Conservation (phyloP, 768 basidiomycete species). For the Chiua virens region DNA sequence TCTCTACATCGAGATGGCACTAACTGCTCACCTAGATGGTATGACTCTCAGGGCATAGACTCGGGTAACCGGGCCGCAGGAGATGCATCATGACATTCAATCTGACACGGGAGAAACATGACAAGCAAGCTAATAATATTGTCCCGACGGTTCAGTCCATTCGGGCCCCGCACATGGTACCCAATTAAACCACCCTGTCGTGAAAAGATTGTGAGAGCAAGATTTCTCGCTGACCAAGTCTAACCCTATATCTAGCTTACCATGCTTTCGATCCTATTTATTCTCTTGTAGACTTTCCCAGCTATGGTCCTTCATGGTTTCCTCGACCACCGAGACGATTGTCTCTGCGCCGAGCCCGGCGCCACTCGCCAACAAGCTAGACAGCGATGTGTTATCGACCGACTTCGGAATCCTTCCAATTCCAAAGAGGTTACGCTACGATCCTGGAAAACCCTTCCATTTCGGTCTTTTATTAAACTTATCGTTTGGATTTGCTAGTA, state of each 20-base stretch:
- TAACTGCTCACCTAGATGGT: no score
- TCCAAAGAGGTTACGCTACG: conserved; percentile 52
- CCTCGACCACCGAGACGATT: conserved; percentile 6
- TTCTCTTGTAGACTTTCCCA: neutral
- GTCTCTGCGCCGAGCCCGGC: neutral
- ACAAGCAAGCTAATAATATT: no score
- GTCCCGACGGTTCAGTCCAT: no score
- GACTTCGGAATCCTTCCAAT: conserved; percentile 70
- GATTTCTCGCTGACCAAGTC: neutral
- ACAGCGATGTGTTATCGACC: conserved; percentile 14
- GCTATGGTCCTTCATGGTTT: conserved; percentile 11
- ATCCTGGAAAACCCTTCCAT: conserved; percentile 48
- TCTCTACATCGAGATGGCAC: no score
- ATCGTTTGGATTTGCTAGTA: conserved; percentile 64
- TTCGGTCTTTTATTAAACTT: conserved; percentile 55
- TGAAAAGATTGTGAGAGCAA: no score
- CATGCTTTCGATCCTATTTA: conserved; percentile 13
- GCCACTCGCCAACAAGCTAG: neutral
- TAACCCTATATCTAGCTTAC: neutral
- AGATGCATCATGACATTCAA: no score
- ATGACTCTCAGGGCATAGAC: no score
- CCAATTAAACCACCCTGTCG: no score
- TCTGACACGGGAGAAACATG: no score
- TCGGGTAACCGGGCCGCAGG: no score
- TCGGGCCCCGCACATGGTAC: no score